phyloP scores from a whole-genome alignment of 495 filamentous ascomycete genomes.

The Cercophora scortea region DNA sequence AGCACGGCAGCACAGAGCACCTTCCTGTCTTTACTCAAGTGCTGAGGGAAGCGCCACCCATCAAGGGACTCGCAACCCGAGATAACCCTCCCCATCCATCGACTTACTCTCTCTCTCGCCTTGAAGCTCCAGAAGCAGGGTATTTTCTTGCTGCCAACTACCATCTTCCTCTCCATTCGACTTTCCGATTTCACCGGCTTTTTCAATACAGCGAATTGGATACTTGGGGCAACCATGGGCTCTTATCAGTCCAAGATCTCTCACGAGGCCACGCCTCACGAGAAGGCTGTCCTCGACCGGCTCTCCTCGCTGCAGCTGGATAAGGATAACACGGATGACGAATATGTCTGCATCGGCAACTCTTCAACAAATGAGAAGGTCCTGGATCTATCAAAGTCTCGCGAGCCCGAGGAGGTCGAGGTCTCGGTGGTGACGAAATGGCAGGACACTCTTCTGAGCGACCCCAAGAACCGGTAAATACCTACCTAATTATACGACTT shows the following conservation, averaged over 20 bases:
- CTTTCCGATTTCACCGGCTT: no score
- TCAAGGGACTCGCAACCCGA: no score
- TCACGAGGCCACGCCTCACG: slow-evolving; percentile 15
- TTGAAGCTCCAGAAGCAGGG: no score
- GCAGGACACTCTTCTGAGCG: slow-evolving; percentile 52
- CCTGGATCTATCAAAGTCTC: slow-evolving; percentile 5
- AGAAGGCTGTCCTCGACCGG: slow-evolving; percentile 36
- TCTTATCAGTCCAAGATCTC: slow-evolving; percentile 36
- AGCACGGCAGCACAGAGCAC: no score
- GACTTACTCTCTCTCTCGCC: no score
- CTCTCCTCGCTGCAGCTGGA: slow-evolving; percentile 31
- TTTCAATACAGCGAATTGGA: not conserved
- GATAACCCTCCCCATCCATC: no score
- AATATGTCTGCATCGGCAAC: slow-evolving; percentile 38
- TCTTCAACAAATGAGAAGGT: slow-evolving; percentile 6
- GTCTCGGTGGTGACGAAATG: slow-evolving; percentile 42
- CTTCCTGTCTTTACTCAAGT: no score
- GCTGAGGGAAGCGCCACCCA: no score
- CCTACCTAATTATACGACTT: no score
- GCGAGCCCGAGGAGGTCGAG: slow-evolving; percentile 34
- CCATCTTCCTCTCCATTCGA: no score
- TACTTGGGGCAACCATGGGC: slow-evolving; percentile 32
- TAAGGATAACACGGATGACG: slow-evolving; percentile 27
- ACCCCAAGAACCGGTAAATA: slow-evolving; percentile 53
- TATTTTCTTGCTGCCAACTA: no score